A percentile compares a stretch with the other conserved stretches of the same genome.
These are phyloP conservation scores for Pyracantha coccinea DNA, from an alignment of 331 rosid species.

Conservation along the genomic window DNA sequence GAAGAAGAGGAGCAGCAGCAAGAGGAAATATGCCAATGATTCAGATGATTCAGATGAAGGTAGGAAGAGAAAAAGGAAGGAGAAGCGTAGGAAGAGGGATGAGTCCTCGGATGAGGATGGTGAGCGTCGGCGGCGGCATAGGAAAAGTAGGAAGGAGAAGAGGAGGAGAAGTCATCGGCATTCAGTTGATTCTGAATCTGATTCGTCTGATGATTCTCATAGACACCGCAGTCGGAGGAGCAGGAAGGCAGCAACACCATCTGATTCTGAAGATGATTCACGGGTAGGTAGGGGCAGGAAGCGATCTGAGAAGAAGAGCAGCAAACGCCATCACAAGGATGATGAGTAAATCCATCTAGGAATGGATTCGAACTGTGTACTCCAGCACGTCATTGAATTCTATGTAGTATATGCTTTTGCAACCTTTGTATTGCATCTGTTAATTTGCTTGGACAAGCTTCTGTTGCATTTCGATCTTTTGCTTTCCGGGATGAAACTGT, in stretches of 20 bases:
- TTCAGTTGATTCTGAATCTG: slow-evolving; percentile 53
- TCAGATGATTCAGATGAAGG: slow-evolving; percentile 43
- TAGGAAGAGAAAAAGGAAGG: slow-evolving; percentile 54
- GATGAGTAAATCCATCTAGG: slow-evolving; percentile 26
- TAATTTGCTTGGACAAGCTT: slow-evolving; percentile 7
- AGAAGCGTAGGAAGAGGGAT: slow-evolving; percentile 57
- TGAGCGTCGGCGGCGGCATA: slow-evolving; percentile 22
- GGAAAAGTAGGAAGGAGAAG: slow-evolving; percentile 80
- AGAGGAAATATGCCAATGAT: slow-evolving; percentile 40
- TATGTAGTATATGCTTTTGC: neutral
- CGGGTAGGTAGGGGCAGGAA: slow-evolving; percentile 51
- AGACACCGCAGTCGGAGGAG: slow-evolving; percentile 41
- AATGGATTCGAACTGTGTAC: neutral
- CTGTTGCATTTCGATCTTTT: neutral
- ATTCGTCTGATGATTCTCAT: slow-evolving; percentile 50
- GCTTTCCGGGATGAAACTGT: neutral
- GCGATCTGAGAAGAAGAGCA: slow-evolving; percentile 46
- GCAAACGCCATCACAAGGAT: slow-evolving; percentile 32
- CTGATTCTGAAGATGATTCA: slow-evolving; percentile 46
- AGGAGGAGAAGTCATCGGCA: slow-evolving; percentile 60
- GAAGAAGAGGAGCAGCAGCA: slow-evolving; percentile 65
- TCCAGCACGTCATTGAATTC: neutral
- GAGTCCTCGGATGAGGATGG: slow-evolving; percentile 57
- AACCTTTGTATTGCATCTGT: neutral
- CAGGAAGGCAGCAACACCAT: slow-evolving; percentile 38